Evolutionary conservation across 108 stramenopile species (phyloP).

Genomic region (Nannochloropsis gaditana): DNA sequence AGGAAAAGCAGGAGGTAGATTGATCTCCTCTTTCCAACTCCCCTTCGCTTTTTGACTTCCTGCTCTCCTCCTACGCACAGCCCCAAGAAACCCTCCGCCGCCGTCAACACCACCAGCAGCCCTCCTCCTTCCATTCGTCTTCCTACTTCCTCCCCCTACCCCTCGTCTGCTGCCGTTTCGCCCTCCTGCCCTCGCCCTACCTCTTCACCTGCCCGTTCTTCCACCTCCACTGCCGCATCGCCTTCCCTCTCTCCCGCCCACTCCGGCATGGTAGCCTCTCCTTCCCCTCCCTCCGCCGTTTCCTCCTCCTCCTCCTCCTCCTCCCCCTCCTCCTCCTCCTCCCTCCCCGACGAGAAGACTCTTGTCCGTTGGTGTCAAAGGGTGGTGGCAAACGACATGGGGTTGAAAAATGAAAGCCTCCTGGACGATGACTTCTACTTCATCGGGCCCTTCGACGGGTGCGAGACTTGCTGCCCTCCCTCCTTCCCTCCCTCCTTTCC

Average conservation of each 20-base stretch:
- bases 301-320: neutral
- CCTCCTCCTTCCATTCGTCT: neutral
- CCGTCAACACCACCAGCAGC: neutral
- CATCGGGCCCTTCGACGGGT: constrained; percentile 8
- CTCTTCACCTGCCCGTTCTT: neutral
- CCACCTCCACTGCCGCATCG: neutral
- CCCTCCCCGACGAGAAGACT: neutral
- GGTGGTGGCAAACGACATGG: neutral
- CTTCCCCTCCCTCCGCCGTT: too few species aligned
- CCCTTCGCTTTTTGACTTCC: neutral
- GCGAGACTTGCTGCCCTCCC: neutral
- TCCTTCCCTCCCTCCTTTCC: neutral
- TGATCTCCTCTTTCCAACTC: neutral
- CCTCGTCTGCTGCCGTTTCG: neutral
- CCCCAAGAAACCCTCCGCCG: neutral
- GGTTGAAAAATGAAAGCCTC: neutral
- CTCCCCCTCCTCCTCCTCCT: neutral
- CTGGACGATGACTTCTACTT: constrained; percentile 1
- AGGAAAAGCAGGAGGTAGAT: neutral
- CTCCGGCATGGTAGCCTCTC: neutral
- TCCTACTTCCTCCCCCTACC: neutral
- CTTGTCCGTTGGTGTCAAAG: neutral
- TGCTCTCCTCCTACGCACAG: neutral
- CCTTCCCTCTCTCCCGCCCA: neutral
- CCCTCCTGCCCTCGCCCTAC: neutral